These are phyloP conservation scores for Pholiota adiposa DNA, from an alignment of 1,284 basidiomycete genomes.

Conservation along the genomic window DNA sequence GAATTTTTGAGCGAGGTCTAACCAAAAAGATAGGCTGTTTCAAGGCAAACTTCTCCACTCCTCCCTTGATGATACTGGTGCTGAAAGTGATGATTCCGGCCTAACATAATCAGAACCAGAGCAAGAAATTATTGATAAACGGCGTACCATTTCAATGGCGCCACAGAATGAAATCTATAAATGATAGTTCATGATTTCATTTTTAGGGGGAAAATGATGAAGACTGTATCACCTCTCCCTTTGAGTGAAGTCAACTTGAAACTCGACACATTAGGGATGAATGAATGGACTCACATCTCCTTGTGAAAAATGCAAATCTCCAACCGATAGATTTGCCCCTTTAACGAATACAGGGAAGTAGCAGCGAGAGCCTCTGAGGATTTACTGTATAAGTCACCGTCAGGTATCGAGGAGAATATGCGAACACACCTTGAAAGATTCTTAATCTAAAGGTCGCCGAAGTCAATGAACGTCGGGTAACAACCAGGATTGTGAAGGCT, in stretches of 20 bases:
- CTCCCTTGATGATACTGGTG: slow-evolving; percentile 76
- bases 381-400: too few relatives aligned
- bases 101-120: slow-evolving; percentile 34
- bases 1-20: slow-evolving; percentile 10
- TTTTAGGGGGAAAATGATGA: neutral
- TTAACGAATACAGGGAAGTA: slow-evolving; percentile 82
- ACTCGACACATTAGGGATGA: neutral
- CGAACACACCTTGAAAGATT: slow-evolving; percentile 60
- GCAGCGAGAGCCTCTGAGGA: slow-evolving; percentile 60
- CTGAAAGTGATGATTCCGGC: slow-evolving; percentile 79
- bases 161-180: slow-evolving; percentile 72
- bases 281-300: slow-evolving; percentile 59
- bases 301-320: slow-evolving; percentile 83
- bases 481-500: neutral
- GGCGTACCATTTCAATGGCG: slow-evolving; percentile 74
- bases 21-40: slow-evolving; percentile 80
- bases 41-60: slow-evolving; percentile 74
- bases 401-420: neutral
- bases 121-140: neutral
- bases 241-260: neutral
- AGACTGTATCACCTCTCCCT: slow-evolving; percentile 57
- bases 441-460: slow-evolving; percentile 57
- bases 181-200: neutral
- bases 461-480: neutral
- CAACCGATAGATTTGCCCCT: slow-evolving; percentile 79